A percentile compares a stretch with the other conserved stretches of the same genome.
These are phyloP conservation scores for Coprinopsis marcescibilis DNA, from an alignment of 768 basidiomycete species.

Conservation along the genomic window DNA sequence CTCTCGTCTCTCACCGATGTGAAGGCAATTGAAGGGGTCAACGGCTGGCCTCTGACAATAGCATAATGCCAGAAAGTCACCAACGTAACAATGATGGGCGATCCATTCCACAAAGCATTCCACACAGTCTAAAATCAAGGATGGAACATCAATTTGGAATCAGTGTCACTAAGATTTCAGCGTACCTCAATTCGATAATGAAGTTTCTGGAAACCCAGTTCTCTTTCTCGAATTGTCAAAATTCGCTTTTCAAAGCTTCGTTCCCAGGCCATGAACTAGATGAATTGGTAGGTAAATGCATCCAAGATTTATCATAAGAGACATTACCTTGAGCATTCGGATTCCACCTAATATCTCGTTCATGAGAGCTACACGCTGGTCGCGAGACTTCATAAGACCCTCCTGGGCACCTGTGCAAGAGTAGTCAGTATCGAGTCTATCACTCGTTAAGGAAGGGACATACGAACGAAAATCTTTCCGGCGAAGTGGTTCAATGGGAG, in stretches of 20 bases:
- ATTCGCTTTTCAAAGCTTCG: conserved; percentile 80
- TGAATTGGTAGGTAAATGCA: neutral
- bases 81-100: conserved; percentile 53
- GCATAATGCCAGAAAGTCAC: conserved; percentile 69
- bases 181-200: conserved; percentile 87
- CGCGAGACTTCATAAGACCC: conserved; percentile 86
- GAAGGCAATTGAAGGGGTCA: conserved; percentile 86
- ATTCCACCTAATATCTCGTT: conserved; percentile 88
- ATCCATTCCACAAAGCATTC: conserved; percentile 61
- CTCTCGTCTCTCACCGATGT: conserved; percentile 48
- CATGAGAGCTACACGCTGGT: conserved; percentile 88
- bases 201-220: conserved; percentile 76
- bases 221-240: conserved; percentile 67
- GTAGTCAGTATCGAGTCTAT: neutral
- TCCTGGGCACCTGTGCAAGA: conserved; percentile 43
- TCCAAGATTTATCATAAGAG: neutral
- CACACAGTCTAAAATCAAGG: conserved; percentile 30
- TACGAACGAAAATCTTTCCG: conserved; percentile 62
- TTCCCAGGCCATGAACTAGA: conserved; percentile 87
- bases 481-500: conserved; percentile 80
- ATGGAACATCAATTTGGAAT: neutral
- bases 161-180: conserved; percentile 2
- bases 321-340: conserved; percentile 83
- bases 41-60: conserved; percentile 55
- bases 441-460: neutral